Evolutionary conservation across 163 green algal genomes (phyloP), one percentile per base, ranked within the genome.

Genomic region (Prototheca wickerhamii): DNA sequence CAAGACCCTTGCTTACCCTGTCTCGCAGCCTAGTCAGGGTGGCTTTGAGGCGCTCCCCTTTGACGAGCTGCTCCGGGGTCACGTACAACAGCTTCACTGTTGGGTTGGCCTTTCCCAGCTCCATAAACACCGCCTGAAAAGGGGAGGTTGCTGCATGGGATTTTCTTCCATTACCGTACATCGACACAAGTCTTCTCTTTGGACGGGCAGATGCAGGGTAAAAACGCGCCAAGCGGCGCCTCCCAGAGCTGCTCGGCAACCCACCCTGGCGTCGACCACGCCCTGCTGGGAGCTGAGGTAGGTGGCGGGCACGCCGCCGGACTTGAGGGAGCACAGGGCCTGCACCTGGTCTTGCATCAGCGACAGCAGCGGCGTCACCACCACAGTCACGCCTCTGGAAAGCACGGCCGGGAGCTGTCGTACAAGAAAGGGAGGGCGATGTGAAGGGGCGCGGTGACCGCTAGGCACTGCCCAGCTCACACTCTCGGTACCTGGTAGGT

Each of bases 311-410:
- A 91, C 67, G n/a, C 85, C 82, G 26, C 85, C 82, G 21, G 64
- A 62, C 18, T 62, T 18, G 34, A 76, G 58, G 21, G 26, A 37
- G 63, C 74, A 81, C 55, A 91, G 75, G 3, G 78, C 73, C 50
- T 72, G 71, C 32, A 91, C 83, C 68, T 89, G 83, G 64, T 90
- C 85, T 37, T 90, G 75, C 78, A 97, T 96, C 34, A 98, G 84
- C 7, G 80, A 87, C 26, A 98, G 81, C 58, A 98, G 81, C 31
- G 91, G 91, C 18, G 84, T 93, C 12, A 97, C 80, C 17, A 97
- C 89, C 34, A 97, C 69, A 2, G 84, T 89, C 4, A 94, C 33
- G 32, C 84, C 85, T 4, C 31, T 25, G 23, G 37, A 52, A 46
- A 87, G 55, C n/a, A 87, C 60, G 12, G 82, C 76, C 32, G 72